Evolutionary conservation across 805 yeast species (phyloP), one percentile per base, ranked within the genome.

Genomic region (Wickerhamia fluorescens): DNA sequence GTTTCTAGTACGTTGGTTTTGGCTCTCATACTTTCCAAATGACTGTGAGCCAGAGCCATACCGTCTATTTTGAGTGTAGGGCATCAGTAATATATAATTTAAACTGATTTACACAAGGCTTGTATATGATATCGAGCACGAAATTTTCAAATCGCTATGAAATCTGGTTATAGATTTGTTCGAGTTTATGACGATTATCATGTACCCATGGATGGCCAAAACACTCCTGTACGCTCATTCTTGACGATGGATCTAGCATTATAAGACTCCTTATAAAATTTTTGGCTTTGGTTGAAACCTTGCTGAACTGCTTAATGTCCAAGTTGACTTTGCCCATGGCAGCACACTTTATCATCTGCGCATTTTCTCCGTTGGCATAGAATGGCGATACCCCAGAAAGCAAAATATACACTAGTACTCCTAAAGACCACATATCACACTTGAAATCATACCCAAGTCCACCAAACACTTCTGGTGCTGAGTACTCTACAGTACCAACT

Each of bases 391-490:
- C 60, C 0, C 83, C 84, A 23, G 77, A 73, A 10, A 77, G 49
- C 49, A 78, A 51, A 8, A 78, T 73, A 49, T 75, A 75, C 4
- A 66, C 43, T 10, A 78, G 66, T 0, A 78, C 68, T 0, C 86
- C 86, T 4, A 78, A 41, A 1, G 86, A 78, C 87, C 86, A 78
- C 21, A 75, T 48, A 48, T 78, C 86, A 44, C 83, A 76, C 41
- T 72, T 73, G 17, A 51, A 53, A 34, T 65, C 70, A 42, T 77
- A 76, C 0, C 77, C 77, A 22, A 5, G 16, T 23, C 11, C 14
- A 17, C 14, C 15, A 20, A 41, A 74, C 7, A 78, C 74, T 41
- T 78, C 86, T 0, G 87, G 87, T 1, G 87, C 86, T 33, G 77
- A 68, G 42, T 78, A 78, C 44, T 78, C 86, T 1, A 79, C 75